phyloP scores from a whole-genome alignment of 495 filamentous ascomycete species.

The Neurospora discreta region DNA sequence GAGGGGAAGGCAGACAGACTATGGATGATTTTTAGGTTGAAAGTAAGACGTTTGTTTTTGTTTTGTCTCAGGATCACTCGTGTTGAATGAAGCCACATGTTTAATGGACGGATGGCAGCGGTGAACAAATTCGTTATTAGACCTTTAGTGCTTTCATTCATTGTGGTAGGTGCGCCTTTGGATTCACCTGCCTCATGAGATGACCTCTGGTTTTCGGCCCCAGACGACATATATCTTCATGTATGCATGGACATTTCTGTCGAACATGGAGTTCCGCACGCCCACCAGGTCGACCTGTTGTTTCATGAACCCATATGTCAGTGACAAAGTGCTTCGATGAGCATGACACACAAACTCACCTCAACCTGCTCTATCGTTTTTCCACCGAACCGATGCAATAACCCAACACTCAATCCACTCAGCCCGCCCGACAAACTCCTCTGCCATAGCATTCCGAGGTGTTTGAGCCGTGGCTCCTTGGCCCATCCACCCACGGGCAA shows the following conservation, averaged over 20 bases:
- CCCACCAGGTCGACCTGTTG: slow-evolving; percentile 46
- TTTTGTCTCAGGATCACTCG: not conserved
- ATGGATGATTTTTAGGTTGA: not conserved
- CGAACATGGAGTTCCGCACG: slow-evolving; percentile 43
- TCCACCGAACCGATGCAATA: slow-evolving; percentile 26
- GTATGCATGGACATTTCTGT: slow-evolving; percentile 45
- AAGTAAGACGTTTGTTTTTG: not conserved
- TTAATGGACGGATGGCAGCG: not conserved
- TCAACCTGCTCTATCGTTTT: slow-evolving; percentile 30
- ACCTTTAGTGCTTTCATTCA: not conserved
- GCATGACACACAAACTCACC: slow-evolving; percentile 11
- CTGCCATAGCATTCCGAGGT: slow-evolving; percentile 27
- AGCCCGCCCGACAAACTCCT: slow-evolving; percentile 20
- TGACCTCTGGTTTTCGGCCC: slow-evolving; percentile 38
- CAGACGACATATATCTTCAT: slow-evolving; percentile 42
- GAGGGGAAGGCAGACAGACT: not conserved
- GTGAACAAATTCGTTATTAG: not conserved
- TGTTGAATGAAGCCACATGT: not conserved
- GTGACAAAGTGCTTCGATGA: not conserved
- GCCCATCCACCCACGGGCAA: slow-evolving; percentile 48
- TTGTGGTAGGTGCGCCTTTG: not conserved
- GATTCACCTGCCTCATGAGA: not conserved
- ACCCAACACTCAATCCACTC: slow-evolving; percentile 17
- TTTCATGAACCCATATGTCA: not conserved
- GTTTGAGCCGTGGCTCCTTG: slow-evolving; percentile 12